These are phyloP conservation scores for Mytilinidion resinicola DNA, from an alignment of 495 filamentous ascomycete species.

Conservation along the genomic window DNA sequence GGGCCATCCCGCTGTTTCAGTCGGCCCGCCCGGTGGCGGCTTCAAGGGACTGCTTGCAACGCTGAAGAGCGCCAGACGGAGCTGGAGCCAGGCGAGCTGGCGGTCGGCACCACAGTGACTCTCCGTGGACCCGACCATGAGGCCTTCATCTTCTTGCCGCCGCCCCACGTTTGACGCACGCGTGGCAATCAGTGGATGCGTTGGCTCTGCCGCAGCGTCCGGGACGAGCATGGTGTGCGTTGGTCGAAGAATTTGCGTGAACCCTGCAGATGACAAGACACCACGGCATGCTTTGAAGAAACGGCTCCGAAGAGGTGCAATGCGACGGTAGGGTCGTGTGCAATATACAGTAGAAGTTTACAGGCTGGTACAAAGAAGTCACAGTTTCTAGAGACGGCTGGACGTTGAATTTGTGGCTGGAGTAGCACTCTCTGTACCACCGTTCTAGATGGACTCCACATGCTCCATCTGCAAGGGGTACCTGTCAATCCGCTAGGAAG, in stretches of 20 bases:
- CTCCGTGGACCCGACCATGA: not conserved
- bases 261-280: no score
- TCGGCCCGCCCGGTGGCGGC: not conserved
- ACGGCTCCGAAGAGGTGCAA: no score
- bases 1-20: not conserved
- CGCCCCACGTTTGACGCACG: not conserved
- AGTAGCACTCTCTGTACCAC: no score
- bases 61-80: not conserved
- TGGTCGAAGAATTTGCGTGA: not conserved
- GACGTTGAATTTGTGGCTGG: no score
- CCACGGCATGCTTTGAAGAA: no score
- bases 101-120: not conserved
- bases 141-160: not conserved
- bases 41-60: not conserved
- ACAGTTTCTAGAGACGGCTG: no score
- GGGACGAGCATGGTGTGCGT: not conserved
- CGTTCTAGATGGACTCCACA: not conserved
- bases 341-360: no score
- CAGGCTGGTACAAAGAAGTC: no score
- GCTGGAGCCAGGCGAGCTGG: not conserved
- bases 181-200: not conserved
- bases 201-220: not conserved
- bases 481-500: not conserved
- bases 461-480: not conserved
- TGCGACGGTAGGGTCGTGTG: no score